Evolutionary conservation across 148 eudicot species (phyloP).

Genomic region (Rhododendron molle): DNA sequence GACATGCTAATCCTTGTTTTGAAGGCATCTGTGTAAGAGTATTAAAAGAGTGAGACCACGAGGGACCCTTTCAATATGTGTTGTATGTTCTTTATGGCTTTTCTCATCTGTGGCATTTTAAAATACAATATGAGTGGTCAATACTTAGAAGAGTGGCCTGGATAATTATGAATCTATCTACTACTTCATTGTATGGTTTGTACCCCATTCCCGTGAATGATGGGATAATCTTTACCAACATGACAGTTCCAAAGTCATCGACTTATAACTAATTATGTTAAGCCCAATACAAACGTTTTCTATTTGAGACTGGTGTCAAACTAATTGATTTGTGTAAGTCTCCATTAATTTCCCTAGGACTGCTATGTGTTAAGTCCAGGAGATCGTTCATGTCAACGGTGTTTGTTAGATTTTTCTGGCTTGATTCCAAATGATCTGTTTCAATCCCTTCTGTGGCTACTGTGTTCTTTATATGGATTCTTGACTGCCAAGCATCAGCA

Average conservation of each 20-base stretch:
- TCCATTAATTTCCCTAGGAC: not conserved
- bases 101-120: not conserved
- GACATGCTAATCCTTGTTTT: not conserved
- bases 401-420: not conserved
- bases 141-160: not conserved
- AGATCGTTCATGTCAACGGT: not conserved
- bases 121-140: not conserved
- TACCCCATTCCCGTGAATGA: not conserved
- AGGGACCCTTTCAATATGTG: not conserved
- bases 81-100: not conserved
- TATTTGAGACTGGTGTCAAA: not conserved
- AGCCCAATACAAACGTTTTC: not conserved
- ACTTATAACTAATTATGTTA: not conserved
- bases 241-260: not conserved
- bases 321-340: not conserved
- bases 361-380: not conserved
- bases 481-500: not conserved
- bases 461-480: not conserved
- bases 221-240: not conserved
- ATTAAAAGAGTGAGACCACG: not conserved
- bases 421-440: not conserved
- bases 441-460: not conserved
- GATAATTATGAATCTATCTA: not conserved
- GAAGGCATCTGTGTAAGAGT: not conserved
- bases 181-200: not conserved